Conservation (phyloP, 2,329 filamentous ascomycete species). For the Colletotrichum sublineola region DNA sequence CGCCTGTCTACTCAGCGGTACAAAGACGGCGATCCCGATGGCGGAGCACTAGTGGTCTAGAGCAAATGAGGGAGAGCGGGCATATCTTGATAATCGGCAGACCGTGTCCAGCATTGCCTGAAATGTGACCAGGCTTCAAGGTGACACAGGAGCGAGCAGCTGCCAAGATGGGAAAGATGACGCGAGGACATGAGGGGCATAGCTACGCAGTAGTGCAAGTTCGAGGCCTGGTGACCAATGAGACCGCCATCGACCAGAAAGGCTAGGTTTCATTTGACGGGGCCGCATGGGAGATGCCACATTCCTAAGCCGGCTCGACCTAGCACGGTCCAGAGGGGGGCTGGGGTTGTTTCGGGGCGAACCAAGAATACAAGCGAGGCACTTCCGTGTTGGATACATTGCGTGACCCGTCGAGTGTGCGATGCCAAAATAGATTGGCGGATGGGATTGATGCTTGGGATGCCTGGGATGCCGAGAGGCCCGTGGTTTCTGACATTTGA, state of each 20-base stretch:
- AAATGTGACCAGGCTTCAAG: neutral
- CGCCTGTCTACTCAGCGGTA: neutral
- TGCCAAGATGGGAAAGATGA: constrained; percentile 16
- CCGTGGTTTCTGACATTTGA: constrained; percentile 4
- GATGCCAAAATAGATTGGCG: neutral
- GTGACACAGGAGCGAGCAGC: neutral
- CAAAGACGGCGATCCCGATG: constrained; percentile 12
- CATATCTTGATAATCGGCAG: constrained; percentile 34
- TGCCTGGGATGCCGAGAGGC: neutral
- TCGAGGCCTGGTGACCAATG: constrained; percentile 7
- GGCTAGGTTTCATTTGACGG: constrained; percentile 9
- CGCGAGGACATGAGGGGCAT: constrained; percentile 11
- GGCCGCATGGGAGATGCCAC: constrained; percentile 1
- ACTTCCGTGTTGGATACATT: constrained; percentile 8
- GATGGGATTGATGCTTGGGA: neutral
- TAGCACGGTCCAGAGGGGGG: neutral
- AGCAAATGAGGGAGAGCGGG: constrained; percentile 12
- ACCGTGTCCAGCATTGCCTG: constrained; percentile 3
- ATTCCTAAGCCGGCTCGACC: constrained; percentile 11
- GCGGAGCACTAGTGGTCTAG: constrained; percentile 14
- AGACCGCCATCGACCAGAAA: neutral
- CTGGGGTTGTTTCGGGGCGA: neutral
- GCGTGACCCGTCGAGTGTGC: constrained; percentile 7
- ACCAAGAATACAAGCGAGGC: constrained; percentile 8
- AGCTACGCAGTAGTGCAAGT: neutral